Percentiles rank a stretch among this genome's conserved stretches.
These are phyloP conservation scores for Cladosporium sphaerospermum DNA, from an alignment of 2,329 filamentous ascomycete species.

Conservation along the genomic window DNA sequence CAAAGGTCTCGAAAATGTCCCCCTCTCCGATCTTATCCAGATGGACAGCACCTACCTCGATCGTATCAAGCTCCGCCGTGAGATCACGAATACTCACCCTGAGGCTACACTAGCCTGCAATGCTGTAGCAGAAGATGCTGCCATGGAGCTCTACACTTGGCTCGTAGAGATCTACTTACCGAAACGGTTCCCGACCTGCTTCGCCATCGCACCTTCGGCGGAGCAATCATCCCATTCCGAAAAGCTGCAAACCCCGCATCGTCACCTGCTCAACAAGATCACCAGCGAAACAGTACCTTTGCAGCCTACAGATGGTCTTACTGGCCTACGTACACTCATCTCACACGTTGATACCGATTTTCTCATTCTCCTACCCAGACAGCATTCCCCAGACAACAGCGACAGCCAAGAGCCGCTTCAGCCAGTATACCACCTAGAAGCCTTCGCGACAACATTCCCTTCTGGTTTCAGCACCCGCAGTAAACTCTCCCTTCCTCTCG, in stretches of 20 bases:
- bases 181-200: slow-evolving; percentile 44
- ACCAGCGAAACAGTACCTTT: slow-evolving; percentile 41
- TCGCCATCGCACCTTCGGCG: slow-evolving; percentile 29
- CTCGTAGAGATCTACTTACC: slow-evolving; percentile 52
- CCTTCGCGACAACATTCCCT: slow-evolving; percentile 52
- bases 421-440: slow-evolving; percentile 47
- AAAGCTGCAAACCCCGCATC: neutral
- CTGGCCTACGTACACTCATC: slow-evolving; percentile 44
- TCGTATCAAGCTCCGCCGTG: slow-evolving; percentile 45
- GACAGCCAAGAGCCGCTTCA: slow-evolving; percentile 53
- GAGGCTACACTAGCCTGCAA: slow-evolving; percentile 36
- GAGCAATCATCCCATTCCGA: neutral
- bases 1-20: slow-evolving; percentile 48
- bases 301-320: slow-evolving; percentile 28
- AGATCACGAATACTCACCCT: slow-evolving; percentile 40
- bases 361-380: slow-evolving; percentile 49
- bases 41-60: slow-evolving; percentile 55
- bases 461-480: slow-evolving; percentile 51
- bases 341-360: slow-evolving; percentile 55
- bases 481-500: slow-evolving; percentile 49
- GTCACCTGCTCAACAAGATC: slow-evolving; percentile 39
- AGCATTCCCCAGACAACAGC: slow-evolving; percentile 36
- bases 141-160: slow-evolving; percentile 53
- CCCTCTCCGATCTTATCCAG: slow-evolving; percentile 49
- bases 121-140: slow-evolving; percentile 38